A percentile compares a stretch with the other conserved stretches of the same genome.
These are phyloP conservation scores for Erodium moschatum DNA, from an alignment of 441 rosid species.

Conservation along the genomic window DNA sequence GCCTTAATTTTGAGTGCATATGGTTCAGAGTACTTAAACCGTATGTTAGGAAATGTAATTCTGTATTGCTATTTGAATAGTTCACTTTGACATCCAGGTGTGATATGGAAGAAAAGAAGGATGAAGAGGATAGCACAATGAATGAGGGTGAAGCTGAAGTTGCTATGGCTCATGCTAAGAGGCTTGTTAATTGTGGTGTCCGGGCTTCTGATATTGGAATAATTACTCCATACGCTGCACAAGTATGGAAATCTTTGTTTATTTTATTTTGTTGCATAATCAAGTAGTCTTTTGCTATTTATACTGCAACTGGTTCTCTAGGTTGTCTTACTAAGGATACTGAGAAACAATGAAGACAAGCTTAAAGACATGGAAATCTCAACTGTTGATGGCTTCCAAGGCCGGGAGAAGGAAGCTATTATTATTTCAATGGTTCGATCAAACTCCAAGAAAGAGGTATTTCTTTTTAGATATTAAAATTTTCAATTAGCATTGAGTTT, in stretches of 20 bases:
- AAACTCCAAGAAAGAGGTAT: slow-evolving; percentile 77
- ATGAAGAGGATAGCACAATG: slow-evolving; percentile 89
- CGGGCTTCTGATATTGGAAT: slow-evolving; percentile 76
- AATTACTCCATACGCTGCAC: slow-evolving; percentile 93
- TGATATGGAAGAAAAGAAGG: slow-evolving; percentile 98
- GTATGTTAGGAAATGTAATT: not conserved
- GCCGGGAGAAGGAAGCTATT: slow-evolving; percentile 87
- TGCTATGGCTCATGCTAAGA: slow-evolving; percentile 82
- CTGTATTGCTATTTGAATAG: slow-evolving; percentile 8
- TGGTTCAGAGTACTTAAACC: not conserved
- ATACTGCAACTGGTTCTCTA: slow-evolving; percentile 23
- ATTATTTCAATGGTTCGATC: slow-evolving; percentile 93
- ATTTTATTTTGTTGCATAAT: not conserved
- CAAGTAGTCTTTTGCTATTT: slow-evolving; percentile 17
- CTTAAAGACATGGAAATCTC: slow-evolving; percentile 78
- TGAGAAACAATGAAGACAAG: slow-evolving; percentile 61
- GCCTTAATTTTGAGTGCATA: not conserved
- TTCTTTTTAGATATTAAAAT: slow-evolving; percentile 2
- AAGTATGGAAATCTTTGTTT: slow-evolving; percentile 31
- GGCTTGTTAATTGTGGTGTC: slow-evolving; percentile 68
- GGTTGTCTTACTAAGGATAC: slow-evolving; percentile 67
- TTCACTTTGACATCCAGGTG: slow-evolving; percentile 40
- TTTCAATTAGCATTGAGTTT: slow-evolving; percentile 3
- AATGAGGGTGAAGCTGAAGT: slow-evolving; percentile 97
- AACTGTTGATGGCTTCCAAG: slow-evolving; percentile 96